Evolutionary conservation across 768 basidiomycete genomes (phyloP).

Genomic region (Rhodotorula graminis): DNA sequence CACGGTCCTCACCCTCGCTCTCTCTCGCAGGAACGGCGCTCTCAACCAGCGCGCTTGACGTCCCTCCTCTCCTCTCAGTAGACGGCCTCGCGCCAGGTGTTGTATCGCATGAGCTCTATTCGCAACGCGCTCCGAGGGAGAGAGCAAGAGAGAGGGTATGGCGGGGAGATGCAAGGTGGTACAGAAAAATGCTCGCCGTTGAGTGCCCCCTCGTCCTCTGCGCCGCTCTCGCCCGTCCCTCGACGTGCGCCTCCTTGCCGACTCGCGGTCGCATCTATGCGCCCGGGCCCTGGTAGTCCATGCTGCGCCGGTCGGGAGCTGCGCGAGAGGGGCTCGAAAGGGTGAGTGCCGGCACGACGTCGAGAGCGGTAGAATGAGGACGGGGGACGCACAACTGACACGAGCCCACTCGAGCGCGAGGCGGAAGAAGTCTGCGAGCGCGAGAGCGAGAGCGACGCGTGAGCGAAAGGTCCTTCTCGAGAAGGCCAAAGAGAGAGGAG

Average conservation of each 20-base stretch:
- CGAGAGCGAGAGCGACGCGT: neutral
- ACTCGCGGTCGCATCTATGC: neutral
- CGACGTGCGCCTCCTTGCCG: neutral
- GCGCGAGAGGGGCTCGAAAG: neutral
- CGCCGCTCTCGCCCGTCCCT: too few relatives aligned
- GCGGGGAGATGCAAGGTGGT: too few relatives aligned
- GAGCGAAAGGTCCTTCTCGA: neutral
- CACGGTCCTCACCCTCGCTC: neutral
- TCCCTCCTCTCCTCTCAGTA: neutral
- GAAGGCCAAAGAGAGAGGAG: neutral
- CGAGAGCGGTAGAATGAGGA: too few relatives aligned
- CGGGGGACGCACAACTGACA: slow-evolving; percentile 13
- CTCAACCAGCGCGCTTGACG: neutral
- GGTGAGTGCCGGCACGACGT: neutral
- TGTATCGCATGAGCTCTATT: neutral
- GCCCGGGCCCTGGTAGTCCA: slow-evolving; percentile 27
- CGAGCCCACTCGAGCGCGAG: slow-evolving; percentile 44
- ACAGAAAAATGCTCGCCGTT: too few relatives aligned
- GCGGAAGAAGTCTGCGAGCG: slow-evolving; percentile 39
- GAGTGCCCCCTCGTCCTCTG: too few relatives aligned
- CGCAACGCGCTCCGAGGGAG: too few relatives aligned
- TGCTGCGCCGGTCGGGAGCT: slow-evolving; percentile 9
- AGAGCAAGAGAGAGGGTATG: too few relatives aligned
- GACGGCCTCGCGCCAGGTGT: neutral
- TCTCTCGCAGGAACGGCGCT: neutral